Base-by-base conservation (phyloP, 2,329 filamentous ascomycete species). In the Dryadomyces quercus-mongolicae region DNA sequence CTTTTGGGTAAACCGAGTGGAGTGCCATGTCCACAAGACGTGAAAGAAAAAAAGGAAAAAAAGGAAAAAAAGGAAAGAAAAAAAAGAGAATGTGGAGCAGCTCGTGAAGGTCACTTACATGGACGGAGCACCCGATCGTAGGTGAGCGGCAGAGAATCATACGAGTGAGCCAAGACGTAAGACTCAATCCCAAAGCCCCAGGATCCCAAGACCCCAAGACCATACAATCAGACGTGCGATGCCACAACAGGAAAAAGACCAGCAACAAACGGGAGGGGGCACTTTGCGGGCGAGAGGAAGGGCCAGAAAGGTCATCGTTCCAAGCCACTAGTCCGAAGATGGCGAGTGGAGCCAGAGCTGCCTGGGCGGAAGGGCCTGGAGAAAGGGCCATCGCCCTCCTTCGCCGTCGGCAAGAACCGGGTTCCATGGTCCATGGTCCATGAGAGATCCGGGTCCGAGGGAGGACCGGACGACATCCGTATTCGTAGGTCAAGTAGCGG, bases 1-100 rank as follows among this genome's bases (percentile, higher is more conserved):
- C 15, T 38, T 38, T 49, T 18, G 48, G 9, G 22, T 9, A 12
- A 38, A 20, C 36, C 5, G 36, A n/a, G 49, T 51, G 49, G 49
- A 51, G 49, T 40, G 8, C 40, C 1, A n/a, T 51, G 49, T 51
- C 49, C 49, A 51, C 40, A 34, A 45, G 42, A 51, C 49, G 16
- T 16, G 49, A 44, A 51, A 51, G 46, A 48, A 48, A 48, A 34
- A 34, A 34, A 25, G 36, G 36, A 34, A 34, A 34, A 34, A 36
- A 34, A 34, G 15, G 36, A 18, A 16, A 18, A 34, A 36, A 18
- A 36, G 10, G 16, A 15, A 13, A 48, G 18, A 9, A 2, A 18
- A 12, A 48, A 25, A 46, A 22, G 25, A 49, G 6, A 20, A 12
- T 40, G 36, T 40, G 36, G 36, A 40, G 36, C 36, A 16, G 36